Percentiles rank a stretch among this genome's conserved stretches.
Conservation (phyloP, 2,329 filamentous ascomycete species). For the Alternaria triticimaculans region DNA sequence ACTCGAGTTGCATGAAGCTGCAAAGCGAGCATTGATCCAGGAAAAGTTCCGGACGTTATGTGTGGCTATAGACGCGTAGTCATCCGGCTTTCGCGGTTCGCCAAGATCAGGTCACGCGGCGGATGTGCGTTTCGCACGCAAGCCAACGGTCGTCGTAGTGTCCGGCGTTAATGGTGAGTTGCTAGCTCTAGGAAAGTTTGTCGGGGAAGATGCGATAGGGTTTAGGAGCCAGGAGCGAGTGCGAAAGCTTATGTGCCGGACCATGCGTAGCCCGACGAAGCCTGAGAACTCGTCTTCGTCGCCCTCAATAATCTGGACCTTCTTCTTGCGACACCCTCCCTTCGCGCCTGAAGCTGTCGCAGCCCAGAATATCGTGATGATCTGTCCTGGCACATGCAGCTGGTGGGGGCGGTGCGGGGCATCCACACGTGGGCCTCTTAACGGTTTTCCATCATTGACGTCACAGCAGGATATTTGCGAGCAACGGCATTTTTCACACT, state of each 20-base stretch:
- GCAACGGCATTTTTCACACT: background rate
- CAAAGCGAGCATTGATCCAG: background rate
- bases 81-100: background rate
- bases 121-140: background rate
- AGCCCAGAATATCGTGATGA: background rate
- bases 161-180: background rate
- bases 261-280: background rate
- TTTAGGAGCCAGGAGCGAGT: background rate
- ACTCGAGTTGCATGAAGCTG: background rate
- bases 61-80: background rate
- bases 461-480: background rate
- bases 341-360: background rate
- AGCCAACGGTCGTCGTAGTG: background rate
- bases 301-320: background rate
- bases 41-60: constrained; percentile 4
- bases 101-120: background rate
- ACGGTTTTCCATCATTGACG: constrained; percentile 5
- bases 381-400: background rate
- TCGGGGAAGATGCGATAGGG: background rate
- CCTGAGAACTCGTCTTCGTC: background rate
- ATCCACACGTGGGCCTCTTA: constrained; percentile 1
- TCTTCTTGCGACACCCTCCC: background rate
- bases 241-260: background rate
- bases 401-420: constrained; percentile 9
- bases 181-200: background rate